These are phyloP conservation scores for Sherardia arvensis DNA, from an alignment of 257 asterid genomes.

Conservation along the genomic window DNA sequence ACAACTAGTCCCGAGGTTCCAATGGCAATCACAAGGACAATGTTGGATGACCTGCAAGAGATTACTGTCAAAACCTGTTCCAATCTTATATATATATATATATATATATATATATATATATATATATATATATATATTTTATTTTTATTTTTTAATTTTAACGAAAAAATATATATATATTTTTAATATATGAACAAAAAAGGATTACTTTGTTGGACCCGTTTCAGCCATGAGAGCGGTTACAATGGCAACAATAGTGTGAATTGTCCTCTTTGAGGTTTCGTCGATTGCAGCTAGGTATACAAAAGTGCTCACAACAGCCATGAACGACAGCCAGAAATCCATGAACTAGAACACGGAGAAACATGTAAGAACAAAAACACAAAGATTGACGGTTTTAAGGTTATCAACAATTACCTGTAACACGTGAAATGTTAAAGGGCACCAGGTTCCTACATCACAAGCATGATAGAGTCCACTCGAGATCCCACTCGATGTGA, in stretches of 20 bases:
- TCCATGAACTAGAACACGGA: conserved; percentile 55
- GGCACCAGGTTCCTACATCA: conserved; percentile 96
- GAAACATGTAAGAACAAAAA: neutral
- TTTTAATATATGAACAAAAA: no score
- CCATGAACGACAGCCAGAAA: conserved; percentile 99
- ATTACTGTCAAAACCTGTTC: neutral
- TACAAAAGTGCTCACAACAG: conserved; percentile 84
- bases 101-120: no score
- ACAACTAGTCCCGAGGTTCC: conserved; percentile 64
- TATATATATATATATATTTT: no score
- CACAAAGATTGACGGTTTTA: neutral
- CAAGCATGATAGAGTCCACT: conserved; percentile 95
- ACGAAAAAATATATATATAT: no score
- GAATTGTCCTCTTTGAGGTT: conserved; percentile 74
- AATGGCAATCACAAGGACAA: conserved; percentile 53
- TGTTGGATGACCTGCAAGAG: conserved; percentile 66
- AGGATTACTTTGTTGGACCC: conserved; percentile 73
- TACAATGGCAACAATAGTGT: conserved; percentile 73
- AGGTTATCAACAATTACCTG: conserved; percentile 46
- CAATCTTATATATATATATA: no score
- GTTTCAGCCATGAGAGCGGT: conserved; percentile 95
- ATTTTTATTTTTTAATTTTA: no score
- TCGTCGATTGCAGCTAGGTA: conserved; percentile 67
- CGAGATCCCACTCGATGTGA: conserved; percentile 80
- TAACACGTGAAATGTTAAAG: conserved; percentile 55